Evolutionary conservation across 108 stramenopile genomes (phyloP).

Genomic region (Schizochytrium sp.): DNA sequence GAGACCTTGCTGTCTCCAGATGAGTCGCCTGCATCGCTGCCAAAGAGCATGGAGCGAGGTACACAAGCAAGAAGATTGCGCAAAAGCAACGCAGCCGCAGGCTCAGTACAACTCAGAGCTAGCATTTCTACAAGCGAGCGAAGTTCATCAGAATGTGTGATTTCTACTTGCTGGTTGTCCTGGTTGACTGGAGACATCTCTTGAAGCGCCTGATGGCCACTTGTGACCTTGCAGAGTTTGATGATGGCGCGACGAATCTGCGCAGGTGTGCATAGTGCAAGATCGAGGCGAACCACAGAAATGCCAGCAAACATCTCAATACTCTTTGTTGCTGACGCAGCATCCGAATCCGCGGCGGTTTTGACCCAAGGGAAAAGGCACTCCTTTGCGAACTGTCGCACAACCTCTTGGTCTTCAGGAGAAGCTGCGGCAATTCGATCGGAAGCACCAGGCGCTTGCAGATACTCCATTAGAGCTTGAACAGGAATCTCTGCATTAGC

Average conservation of each 20-base stretch:
- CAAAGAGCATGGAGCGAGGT: not conserved
- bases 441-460: constrained; percentile 15
- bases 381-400: not conserved
- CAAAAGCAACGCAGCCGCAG: constrained; percentile 4
- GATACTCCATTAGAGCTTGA: constrained; percentile 32
- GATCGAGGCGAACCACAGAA: constrained; percentile 24
- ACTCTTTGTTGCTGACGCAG: not conserved
- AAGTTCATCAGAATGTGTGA: not conserved
- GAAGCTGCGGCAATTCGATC: not conserved
- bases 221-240: not conserved
- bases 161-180: too few species aligned
- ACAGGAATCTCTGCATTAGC: not conserved
- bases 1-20: not conserved
- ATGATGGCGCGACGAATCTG: constrained; percentile 6
- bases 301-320: constrained; percentile 48
- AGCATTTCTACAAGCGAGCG: not conserved
- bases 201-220: too few species aligned
- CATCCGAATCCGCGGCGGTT: constrained; percentile 3
- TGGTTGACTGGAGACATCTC: too few species aligned
- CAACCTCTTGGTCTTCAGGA: not conserved
- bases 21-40: not conserved
- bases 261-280: not conserved
- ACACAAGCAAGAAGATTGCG: constrained; percentile 23
- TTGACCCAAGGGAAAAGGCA: constrained; percentile 30
- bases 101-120: not conserved